Conservation (phyloP, 1,284 basidiomycete species). For the Rhodotorula sp. region DNA sequence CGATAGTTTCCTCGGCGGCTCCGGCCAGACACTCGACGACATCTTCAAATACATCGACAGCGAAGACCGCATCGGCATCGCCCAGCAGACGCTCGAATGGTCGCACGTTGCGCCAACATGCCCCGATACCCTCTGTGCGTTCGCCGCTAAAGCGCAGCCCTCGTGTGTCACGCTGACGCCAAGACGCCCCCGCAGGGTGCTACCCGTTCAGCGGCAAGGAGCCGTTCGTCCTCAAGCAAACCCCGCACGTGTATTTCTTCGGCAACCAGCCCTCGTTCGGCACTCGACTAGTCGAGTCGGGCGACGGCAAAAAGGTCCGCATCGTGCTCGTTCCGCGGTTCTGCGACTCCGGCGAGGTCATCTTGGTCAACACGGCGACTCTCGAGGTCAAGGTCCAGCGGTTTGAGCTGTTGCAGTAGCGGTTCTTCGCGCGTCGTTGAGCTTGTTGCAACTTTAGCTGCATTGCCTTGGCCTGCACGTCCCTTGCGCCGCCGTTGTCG, state of each 20-base stretch:
- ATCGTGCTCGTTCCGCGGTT: constrained; percentile 84
- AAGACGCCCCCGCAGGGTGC: constrained; percentile 62
- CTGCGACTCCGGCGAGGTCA: constrained; percentile 62
- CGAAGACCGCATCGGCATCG: constrained; percentile 65
- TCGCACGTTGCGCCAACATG: constrained; percentile 95
- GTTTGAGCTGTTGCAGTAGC: constrained; percentile 17
- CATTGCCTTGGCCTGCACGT: not conserved
- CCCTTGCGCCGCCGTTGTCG: not conserved
- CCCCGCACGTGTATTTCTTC: constrained; percentile 87
- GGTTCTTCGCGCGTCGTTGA: not conserved
- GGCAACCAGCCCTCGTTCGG: constrained; percentile 85
- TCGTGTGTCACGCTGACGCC: not conserved
- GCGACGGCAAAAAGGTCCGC: constrained; percentile 54
- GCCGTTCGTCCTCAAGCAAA: constrained; percentile 80
- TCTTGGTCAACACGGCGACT: constrained; percentile 62
- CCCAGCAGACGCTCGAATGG: constrained; percentile 82
- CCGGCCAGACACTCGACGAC: constrained; percentile 91
- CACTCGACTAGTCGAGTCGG: constrained; percentile 61
- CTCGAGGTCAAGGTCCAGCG: constrained; percentile 55
- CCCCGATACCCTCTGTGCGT: constrained; percentile 84
- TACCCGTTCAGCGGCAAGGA: constrained; percentile 87
- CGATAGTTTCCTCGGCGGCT: constrained; percentile 70
- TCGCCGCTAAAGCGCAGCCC: not conserved
- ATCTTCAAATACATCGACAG: constrained; percentile 80
- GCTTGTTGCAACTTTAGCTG: too few species aligned